Evolutionary conservation across 225 moss, liverwort and hornwort species (phyloP).

Genomic region (Anthoceros angustus): DNA sequence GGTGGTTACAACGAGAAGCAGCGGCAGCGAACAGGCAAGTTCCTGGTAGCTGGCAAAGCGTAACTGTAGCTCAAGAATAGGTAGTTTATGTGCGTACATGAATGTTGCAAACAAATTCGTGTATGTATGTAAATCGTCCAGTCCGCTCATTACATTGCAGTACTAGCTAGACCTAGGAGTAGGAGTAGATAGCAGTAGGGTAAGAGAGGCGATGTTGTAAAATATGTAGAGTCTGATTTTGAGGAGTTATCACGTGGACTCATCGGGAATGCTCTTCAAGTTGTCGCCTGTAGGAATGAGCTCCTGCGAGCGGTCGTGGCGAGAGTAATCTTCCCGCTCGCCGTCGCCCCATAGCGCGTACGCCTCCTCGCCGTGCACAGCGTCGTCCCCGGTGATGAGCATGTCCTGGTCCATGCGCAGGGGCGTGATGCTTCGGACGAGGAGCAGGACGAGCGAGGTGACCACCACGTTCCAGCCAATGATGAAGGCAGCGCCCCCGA

Average conservation of each 20-base stretch:
- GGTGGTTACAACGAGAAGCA: not conserved
- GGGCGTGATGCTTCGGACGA: not conserved
- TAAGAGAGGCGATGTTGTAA: too few relatives aligned
- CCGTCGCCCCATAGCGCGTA: slow-evolving; percentile 1
- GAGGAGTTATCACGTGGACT: too few relatives aligned
- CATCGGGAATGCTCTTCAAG: too few relatives aligned
- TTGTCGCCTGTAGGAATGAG: too few relatives aligned
- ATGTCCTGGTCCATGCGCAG: not conserved
- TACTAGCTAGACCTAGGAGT: too few relatives aligned
- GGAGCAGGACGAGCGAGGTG: not conserved
- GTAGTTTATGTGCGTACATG: too few relatives aligned
- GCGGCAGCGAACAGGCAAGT: not conserved
- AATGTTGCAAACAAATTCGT: too few relatives aligned
- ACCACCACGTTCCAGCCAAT: not conserved
- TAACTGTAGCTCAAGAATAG: too few relatives aligned
- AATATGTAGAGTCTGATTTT: too few relatives aligned
- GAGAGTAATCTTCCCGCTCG: not conserved
- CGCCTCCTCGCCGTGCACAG: not conserved
- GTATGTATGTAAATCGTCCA: too few relatives aligned
- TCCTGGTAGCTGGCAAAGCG: not conserved
- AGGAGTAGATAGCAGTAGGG: too few relatives aligned
- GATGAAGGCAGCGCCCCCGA: not conserved
- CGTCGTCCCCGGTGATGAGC: not conserved
- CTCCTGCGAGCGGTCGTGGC: not conserved
- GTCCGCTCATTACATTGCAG: too few relatives aligned